A percentile compares a stretch with the other conserved stretches of the same genome.
These are phyloP conservation scores for Rhizophagus clarus DNA, from an alignment of 192 early-diverging fungal genomes.

Conservation along the genomic window DNA sequence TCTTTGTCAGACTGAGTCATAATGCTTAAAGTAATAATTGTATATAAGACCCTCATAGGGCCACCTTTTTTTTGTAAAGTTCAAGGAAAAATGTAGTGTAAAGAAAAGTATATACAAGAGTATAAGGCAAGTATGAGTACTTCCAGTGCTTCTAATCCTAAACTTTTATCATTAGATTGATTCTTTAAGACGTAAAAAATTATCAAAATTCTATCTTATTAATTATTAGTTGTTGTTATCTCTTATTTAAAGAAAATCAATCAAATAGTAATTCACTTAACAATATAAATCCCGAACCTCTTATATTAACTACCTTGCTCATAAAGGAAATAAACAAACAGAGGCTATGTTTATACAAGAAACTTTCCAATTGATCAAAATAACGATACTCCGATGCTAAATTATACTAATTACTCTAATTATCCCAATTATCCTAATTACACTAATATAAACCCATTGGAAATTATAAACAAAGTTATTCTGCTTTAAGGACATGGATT, in stretches of 20 bases:
- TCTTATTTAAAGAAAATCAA: not conserved
- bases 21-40: too few species aligned
- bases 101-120: too few species aligned
- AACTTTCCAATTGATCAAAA: constrained; percentile 44
- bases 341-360: constrained; percentile 59
- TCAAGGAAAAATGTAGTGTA: too few species aligned
- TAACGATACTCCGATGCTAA: constrained; percentile 57
- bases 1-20: too few species aligned
- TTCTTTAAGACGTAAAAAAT: too few species aligned
- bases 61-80: too few species aligned
- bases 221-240: too few species aligned
- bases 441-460: constrained; percentile 68
- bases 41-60: too few species aligned
- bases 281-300: not conserved
- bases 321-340: constrained; percentile 70
- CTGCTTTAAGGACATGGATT: constrained; percentile 80
- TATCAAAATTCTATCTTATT: too few species aligned
- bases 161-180: too few species aligned
- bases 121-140: too few species aligned
- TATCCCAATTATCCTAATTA: constrained; percentile 50
- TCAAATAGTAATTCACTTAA: not conserved
- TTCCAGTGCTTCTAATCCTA: too few species aligned
- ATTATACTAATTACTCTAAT: constrained; percentile 67
- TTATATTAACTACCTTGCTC: constrained; percentile 50
- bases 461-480: constrained; percentile 84